Evolutionary conservation across 139 green algal genomes (phyloP).

Genomic region (Chlorella ohadii): DNA sequence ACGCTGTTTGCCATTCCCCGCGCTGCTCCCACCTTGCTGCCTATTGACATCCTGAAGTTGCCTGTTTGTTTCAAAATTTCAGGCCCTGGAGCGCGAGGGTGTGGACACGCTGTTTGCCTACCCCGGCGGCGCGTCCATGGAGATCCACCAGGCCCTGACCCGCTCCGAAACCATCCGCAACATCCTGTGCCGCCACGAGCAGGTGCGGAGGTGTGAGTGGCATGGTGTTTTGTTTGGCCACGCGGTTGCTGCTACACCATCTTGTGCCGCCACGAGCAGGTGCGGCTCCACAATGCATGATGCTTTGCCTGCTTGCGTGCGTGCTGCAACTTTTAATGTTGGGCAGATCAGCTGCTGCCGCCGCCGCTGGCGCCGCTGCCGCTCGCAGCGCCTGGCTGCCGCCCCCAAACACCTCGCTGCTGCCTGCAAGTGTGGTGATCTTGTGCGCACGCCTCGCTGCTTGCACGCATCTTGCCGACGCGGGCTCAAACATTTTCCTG

Average conservation of each 20-base stretch:
- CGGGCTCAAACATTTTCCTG: neutral
- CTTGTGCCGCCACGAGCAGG: too few species aligned
- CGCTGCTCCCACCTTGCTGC: too few species aligned
- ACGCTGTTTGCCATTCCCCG: conserved; percentile 84
- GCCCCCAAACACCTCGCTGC: too few species aligned
- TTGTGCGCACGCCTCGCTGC: too few species aligned
- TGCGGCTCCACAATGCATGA: neutral
- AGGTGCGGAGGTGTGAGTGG: conserved; percentile 60
- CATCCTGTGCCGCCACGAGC: conserved; percentile 98
- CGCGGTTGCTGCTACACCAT: too few species aligned
- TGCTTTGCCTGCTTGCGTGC: neutral
- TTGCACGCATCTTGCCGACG: too few species aligned
- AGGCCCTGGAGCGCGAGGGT: conserved; percentile 91
- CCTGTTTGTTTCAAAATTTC: too few species aligned
- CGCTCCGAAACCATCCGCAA: conserved; percentile 89
- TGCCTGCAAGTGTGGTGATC: too few species aligned
- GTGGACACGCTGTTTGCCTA: conserved; percentile 87
- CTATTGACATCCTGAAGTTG: too few species aligned
- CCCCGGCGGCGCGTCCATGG: conserved; percentile 96
- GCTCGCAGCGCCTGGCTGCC: too few species aligned
- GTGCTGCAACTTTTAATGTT: neutral
- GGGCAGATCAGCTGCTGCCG: too few species aligned
- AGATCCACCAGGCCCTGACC: conserved; percentile 99
- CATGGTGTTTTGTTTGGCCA: neutral
- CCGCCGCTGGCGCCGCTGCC: too few species aligned